These are phyloP conservation scores for Lactifluus pinguis DNA, from an alignment of 768 basidiomycete species.

Conservation along the genomic window DNA sequence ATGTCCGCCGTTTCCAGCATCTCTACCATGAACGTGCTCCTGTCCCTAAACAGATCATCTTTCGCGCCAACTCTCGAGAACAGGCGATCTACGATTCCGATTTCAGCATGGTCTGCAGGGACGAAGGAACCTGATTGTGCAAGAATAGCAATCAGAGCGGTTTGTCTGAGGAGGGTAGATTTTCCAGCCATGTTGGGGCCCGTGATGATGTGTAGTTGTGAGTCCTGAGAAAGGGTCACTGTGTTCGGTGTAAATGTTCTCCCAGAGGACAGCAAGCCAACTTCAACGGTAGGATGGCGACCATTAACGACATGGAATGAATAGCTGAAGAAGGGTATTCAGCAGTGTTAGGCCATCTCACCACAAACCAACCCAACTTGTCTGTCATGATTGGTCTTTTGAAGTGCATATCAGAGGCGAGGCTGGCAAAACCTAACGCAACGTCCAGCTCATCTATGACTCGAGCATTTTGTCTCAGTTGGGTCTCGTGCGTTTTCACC, in stretches of 20 bases:
- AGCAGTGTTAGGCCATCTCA: background rate
- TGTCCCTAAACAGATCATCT: constrained; percentile 87
- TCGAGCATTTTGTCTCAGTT: constrained; percentile 64
- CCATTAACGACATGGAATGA: constrained; percentile 67
- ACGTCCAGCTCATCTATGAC: constrained; percentile 87
- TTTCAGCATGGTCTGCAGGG: constrained; percentile 68
- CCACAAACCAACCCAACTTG: constrained; percentile 40
- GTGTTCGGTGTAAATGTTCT: constrained; percentile 84
- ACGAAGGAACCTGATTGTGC: constrained; percentile 93
- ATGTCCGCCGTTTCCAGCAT: constrained; percentile 94
- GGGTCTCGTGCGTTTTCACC: constrained; percentile 51
- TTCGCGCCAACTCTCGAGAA: constrained; percentile 94
- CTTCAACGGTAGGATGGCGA: constrained; percentile 89
- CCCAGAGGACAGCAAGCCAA: constrained; percentile 65
- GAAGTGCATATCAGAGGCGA: constrained; percentile 72
- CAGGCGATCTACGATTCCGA: constrained; percentile 85
- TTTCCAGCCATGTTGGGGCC: constrained; percentile 97
- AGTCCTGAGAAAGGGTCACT: constrained; percentile 46
- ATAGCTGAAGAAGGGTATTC: background rate
- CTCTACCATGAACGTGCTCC: constrained; percentile 98
- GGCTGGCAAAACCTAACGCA: constrained; percentile 65
- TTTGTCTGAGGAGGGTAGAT: constrained; percentile 87
- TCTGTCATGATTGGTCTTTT: constrained; percentile 61
- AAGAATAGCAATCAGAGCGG: constrained; percentile 79
- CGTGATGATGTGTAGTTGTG: constrained; percentile 76